Base-by-base conservation (phyloP, 306 rosid species). In the Vicia faba region DNA sequence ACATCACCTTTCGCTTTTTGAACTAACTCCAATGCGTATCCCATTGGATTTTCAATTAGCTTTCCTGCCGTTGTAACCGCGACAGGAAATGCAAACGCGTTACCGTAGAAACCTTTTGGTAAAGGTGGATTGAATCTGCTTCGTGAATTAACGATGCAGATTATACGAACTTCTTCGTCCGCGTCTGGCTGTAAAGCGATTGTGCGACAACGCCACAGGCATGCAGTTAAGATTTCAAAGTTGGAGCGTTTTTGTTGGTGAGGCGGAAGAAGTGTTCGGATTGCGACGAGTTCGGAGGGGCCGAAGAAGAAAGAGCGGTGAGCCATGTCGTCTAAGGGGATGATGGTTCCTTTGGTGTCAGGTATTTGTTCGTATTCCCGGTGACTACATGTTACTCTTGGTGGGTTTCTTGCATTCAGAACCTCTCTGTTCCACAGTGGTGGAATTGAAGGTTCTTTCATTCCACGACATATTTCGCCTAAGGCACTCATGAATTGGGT, bases 181-280 rank as follows among this genome's bases (percentile, higher is more conserved):
- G 4, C 26, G 5, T 86, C 83, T 0, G 54, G 68, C 8, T 41
- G 39, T n/a, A 41, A 43, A 0, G 68, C 38, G 1, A 43, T 20
- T 20, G 69, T 64, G 35, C 91, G 84, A 59, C 91, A 86, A 6
- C 88, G 81, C 91, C 91, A 86, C 0, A 86, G 86, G 18, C 70
- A 69, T 0, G 91, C 91, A 0, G 82, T 81, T 35, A 86, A 69
- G 6, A 74, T 57, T 12, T 86, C 91, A 0, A 83, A 86, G n/a
- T 79, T 71, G 14, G 81, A 79, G 2, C 43, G 41, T 0, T 36
- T 39, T 0, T 46, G 61, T 1, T 72, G 31, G 16, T 75, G 74
- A 0, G 31, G 64, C 0, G 88, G 91, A 5, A 76, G 48, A 8
- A 55, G 58, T 11, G 78, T 13, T 2, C 91, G 86, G 11, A 86